Conservation (phyloP, 352 stramenopile genomes). For the Proteromonas lacertae region DNA sequence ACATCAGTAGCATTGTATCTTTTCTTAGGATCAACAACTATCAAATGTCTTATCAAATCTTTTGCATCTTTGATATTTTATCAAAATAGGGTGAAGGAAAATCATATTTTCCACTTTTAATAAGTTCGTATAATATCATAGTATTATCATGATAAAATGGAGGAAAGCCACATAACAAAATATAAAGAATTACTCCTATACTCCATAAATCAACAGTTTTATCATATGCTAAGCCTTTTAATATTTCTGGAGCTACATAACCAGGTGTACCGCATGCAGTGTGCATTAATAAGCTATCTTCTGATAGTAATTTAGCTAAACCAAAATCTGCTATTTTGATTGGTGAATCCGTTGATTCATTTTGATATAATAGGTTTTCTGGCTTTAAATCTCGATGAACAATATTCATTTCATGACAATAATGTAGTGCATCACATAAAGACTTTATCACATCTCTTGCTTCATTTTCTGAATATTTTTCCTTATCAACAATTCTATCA, state of each 20-base stretch:
- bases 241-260: conserved; percentile 67
- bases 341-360: conserved; percentile 27
- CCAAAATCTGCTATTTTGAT: conserved; percentile 66
- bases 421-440: conserved; percentile 30
- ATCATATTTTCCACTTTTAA: conserved; percentile 15
- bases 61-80: too few relatives aligned
- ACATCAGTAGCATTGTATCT: conserved; percentile 37
- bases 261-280: conserved; percentile 17
- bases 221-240: conserved; percentile 40
- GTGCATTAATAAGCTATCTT: conserved; percentile 10
- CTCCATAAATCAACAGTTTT: conserved; percentile 60
- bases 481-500: conserved; percentile 45
- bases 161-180: conserved; percentile 56
- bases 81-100: background rate
- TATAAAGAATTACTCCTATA: conserved; percentile 64
- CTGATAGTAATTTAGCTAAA: conserved; percentile 18
- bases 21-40: conserved; percentile 35
- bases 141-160: conserved; percentile 46
- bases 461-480: conserved; percentile 53
- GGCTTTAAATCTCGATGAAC: too few relatives aligned
- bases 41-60: conserved; percentile 51
- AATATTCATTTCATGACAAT: conserved; percentile 47
- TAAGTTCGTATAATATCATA: conserved; percentile 43
- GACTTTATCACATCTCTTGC: conserved; percentile 35
- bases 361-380: conserved; percentile 30